Evolutionary conservation across 2,329 filamentous ascomycete genomes (phyloP).

Genomic region (Salinomyces thailandicus): DNA sequence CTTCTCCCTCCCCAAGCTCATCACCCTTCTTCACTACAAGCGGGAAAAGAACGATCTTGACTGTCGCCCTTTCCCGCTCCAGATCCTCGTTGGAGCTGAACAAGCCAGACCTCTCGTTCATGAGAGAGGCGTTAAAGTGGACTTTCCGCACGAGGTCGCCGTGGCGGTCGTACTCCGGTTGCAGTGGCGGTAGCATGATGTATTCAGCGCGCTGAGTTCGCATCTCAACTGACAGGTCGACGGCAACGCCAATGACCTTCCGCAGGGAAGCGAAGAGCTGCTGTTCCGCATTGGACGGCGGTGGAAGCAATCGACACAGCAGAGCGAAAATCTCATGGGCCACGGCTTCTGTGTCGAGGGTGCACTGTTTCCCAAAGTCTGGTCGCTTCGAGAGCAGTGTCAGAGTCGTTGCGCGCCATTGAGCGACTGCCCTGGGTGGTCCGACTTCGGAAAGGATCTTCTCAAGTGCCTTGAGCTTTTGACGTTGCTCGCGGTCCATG

Average conservation of each 20-base stretch:
- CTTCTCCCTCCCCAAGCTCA: conserved; percentile 74
- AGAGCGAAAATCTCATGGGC: conserved; percentile 82
- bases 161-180: conserved; percentile 88
- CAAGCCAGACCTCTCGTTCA: conserved; percentile 81
- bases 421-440: conserved; percentile 76
- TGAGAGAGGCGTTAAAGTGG: conserved; percentile 81
- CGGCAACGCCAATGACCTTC: conserved; percentile 78
- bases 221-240: conserved; percentile 91
- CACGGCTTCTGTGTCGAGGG: conserved; percentile 90
- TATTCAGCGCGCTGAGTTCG: conserved; percentile 93
- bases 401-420: conserved; percentile 92
- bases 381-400: conserved; percentile 74
- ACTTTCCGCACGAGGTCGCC: conserved; percentile 83
- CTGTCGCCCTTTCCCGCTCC: conserved; percentile 62
- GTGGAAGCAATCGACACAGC: conserved; percentile 73
- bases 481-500: conserved; percentile 94
- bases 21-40: conserved; percentile 93
- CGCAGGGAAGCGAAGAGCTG: conserved; percentile 77
- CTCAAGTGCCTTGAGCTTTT: conserved; percentile 93
- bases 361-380: conserved; percentile 70
- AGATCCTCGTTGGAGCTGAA: conserved; percentile 66
- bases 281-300: conserved; percentile 66
- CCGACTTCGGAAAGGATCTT: conserved; percentile 85
- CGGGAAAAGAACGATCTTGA: conserved; percentile 89
- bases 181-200: conserved; percentile 92